Conservation (phyloP, 2,329 filamentous ascomycete genomes). For the Aureobasidium pullulans region DNA sequence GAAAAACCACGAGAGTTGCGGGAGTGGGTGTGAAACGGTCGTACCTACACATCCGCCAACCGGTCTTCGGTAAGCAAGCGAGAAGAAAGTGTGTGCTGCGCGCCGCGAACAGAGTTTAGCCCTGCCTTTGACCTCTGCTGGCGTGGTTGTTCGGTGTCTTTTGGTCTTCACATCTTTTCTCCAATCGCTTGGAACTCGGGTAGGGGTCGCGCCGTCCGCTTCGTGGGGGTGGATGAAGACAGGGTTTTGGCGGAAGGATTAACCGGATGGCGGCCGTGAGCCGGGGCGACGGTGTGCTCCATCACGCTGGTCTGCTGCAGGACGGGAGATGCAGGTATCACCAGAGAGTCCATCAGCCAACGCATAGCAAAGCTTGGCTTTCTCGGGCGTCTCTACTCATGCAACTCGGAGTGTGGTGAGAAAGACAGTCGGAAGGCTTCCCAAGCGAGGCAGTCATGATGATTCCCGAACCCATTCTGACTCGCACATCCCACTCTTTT, state of each 20-base stretch:
- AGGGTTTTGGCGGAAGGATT: background rate
- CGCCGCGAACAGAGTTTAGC: background rate
- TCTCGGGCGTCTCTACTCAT: background rate
- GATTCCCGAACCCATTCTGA: background rate
- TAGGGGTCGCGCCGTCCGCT: background rate
- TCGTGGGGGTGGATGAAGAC: background rate
- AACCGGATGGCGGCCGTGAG: background rate
- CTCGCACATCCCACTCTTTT: background rate
- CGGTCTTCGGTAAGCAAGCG: slow-evolving; percentile 7
- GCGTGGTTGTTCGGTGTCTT: background rate
- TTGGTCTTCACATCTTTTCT: background rate
- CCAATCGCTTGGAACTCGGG: background rate
- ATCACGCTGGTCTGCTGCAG: background rate
- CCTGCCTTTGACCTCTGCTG: background rate
- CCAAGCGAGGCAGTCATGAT: background rate
- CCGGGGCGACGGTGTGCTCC: background rate
- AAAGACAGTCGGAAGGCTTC: background rate
- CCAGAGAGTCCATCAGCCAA: slow-evolving; percentile 1
- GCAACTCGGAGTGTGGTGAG: background rate
- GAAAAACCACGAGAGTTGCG: background rate
- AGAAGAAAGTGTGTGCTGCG: background rate
- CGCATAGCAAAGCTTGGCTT: background rate
- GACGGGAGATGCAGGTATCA: background rate
- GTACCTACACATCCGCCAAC: background rate
- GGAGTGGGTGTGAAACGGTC: background rate